Evolutionary conservation across 106 monocot genomes (phyloP), one percentile per base, ranked within the genome.

Genomic region (Acorus gramineus): DNA sequence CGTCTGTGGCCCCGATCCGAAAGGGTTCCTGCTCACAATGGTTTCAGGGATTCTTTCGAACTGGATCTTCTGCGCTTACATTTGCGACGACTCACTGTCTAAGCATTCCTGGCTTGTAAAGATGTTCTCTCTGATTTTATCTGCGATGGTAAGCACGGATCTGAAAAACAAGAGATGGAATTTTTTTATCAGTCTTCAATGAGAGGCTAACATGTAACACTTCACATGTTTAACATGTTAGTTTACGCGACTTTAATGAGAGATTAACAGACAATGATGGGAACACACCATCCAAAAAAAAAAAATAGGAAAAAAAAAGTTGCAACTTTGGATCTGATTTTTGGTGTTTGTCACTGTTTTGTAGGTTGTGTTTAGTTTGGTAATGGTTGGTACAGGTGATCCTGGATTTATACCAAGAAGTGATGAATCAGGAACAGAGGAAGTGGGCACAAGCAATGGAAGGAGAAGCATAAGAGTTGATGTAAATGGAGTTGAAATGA

Each of bases 341-440:
- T 28, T 14, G 3, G 7, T 28, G 1, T 44, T 53, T 53, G 49
- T 4, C 11, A 43, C 0, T 56, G 6, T 59, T 47, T 57, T n/a
- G 42, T 60, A 82, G 81, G 81, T 73, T 14, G 66, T 82, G 52
- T 52, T 54, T 51, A 74, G 55, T 63, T 73, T 82, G 56, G 42
- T 78, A n/a, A 58, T 82, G 77, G 69, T 63, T 6, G 55, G 77
- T 11, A 78, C 81, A 57, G 66, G 67, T 62, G 74, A 82, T n/a
- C 81, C 81, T 46, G 81, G 81, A 65, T 66, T 82, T 46, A 50
- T 82, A 52, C 73, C 73, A 4, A 61, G 81, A 61, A 74, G 70
- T 65, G 28, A 66, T 6, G 14, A 47, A 1, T 47, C 55, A 11
- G 9, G 43, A 14, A 42, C 52, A 7, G 68, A 62, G 28, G 69